These are phyloP conservation scores for Rosa lucieae DNA, from an alignment of 306 rosid genomes.

Conservation along the genomic window DNA sequence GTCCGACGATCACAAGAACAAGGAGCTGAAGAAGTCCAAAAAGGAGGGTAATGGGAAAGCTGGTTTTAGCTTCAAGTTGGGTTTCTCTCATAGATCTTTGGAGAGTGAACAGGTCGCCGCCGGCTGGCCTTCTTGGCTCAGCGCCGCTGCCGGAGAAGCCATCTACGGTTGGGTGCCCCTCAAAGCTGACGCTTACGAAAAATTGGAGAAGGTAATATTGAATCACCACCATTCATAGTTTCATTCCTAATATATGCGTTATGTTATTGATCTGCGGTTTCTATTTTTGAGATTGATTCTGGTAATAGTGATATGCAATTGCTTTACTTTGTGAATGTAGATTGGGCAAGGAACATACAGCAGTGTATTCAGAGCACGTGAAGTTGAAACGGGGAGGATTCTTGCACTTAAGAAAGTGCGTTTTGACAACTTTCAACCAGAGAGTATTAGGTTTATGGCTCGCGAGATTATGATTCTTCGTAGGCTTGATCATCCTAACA, in stretches of 20 bases:
- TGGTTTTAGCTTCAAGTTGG: conserved; percentile 49
- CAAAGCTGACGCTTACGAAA: conserved; percentile 83
- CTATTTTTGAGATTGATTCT: neutral
- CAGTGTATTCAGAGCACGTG: conserved; percentile 89
- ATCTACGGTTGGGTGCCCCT: conserved; percentile 94
- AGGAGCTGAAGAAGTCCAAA: conserved; percentile 40
- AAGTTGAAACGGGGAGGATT: conserved; percentile 78
- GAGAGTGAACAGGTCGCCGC: conserved; percentile 92
- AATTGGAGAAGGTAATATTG: conserved; percentile 71
- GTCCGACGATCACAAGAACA: conserved; percentile 40
- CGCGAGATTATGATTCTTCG: conserved; percentile 87
- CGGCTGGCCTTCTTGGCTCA: conserved; percentile 99
- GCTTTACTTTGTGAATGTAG: conserved; percentile 29
- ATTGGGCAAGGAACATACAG: conserved; percentile 99
- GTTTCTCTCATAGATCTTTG: conserved; percentile 41
- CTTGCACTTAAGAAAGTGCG: conserved; percentile 94
- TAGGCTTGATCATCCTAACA: conserved; percentile 92
- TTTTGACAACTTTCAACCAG: conserved; percentile 83
- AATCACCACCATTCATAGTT: neutral
- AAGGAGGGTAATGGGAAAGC: conserved; percentile 44
- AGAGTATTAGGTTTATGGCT: conserved; percentile 96
- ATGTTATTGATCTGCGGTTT: neutral
- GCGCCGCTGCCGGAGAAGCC: conserved; percentile 76
- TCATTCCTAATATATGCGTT: neutral
- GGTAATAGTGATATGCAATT: neutral